These are phyloP conservation scores for Phytophthora sp. DNA, from an alignment of 352 stramenopile genomes.

Conservation along the genomic window DNA sequence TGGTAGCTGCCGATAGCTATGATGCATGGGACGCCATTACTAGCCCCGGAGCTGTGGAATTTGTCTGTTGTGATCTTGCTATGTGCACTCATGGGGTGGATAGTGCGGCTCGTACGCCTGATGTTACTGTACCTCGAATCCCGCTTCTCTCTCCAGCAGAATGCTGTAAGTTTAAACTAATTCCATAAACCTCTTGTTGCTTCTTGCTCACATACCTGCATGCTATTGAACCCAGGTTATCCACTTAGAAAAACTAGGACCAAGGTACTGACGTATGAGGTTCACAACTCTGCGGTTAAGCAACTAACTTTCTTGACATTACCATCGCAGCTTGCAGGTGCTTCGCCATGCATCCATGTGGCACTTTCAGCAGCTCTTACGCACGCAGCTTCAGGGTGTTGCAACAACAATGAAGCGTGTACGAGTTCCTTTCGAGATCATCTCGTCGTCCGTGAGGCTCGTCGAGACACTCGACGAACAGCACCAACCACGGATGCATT, in stretches of 20 bases:
- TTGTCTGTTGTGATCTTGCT: constrained; percentile 50
- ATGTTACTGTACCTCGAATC: constrained; percentile 46
- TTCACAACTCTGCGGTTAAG: not conserved
- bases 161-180: constrained; percentile 43
- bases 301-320: constrained; percentile 4
- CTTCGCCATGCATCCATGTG: constrained; percentile 62
- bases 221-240: constrained; percentile 22
- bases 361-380: constrained; percentile 71
- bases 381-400: constrained; percentile 44
- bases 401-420: constrained; percentile 51
- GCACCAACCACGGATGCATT: constrained; percentile 9
- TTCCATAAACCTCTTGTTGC: not conserved
- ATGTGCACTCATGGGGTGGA: constrained; percentile 52
- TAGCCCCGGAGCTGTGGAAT: constrained; percentile 69
- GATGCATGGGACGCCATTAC: constrained; percentile 20
- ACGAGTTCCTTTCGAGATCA: constrained; percentile 52
- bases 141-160: constrained; percentile 43
- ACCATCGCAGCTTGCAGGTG: constrained; percentile 47
- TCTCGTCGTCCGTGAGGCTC: constrained; percentile 40
- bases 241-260: constrained; percentile 38
- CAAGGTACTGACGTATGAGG: constrained; percentile 25
- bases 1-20: not conserved
- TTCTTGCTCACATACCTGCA: not conserved
- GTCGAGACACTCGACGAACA: constrained; percentile 1
- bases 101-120: constrained; percentile 47